A percentile compares a stretch with the other conserved stretches of the same genome.
These are phyloP conservation scores for Ceratorhiza oryzae-sativae DNA, from an alignment of 1,284 basidiomycete genomes.

Conservation along the genomic window DNA sequence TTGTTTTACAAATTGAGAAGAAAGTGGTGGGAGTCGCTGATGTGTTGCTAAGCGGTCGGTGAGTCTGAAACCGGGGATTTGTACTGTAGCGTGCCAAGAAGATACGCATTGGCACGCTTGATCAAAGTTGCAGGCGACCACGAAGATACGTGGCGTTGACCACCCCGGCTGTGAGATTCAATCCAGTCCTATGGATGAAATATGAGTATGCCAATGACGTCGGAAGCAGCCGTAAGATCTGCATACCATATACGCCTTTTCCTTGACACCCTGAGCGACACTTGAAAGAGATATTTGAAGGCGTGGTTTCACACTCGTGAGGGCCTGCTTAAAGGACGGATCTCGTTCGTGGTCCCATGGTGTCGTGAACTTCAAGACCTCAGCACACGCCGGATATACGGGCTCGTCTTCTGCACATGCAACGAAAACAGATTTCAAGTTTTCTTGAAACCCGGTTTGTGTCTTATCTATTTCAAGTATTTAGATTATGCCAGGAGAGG, in stretches of 20 bases:
- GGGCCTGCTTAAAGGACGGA: neutral
- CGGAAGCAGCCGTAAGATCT: neutral
- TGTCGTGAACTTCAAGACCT: neutral
- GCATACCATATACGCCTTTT: neutral
- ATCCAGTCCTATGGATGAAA: conserved; percentile 5
- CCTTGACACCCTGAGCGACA: neutral
- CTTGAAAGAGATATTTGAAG: neutral
- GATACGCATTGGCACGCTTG: neutral
- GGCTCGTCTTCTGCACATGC: neutral
- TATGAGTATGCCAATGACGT: too few species aligned
- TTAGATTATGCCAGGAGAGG: too few species aligned
- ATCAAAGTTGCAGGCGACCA: neutral
- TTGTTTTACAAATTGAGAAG: neutral
- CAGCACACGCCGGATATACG: neutral
- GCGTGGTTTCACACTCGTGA: neutral
- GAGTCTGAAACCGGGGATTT: neutral
- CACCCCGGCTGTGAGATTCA: neutral
- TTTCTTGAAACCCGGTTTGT: neutral
- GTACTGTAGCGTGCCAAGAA: neutral
- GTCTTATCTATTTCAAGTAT: neutral
- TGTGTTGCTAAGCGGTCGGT: neutral
- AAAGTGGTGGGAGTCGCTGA: neutral
- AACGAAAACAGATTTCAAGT: neutral
- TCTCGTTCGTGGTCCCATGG: neutral
- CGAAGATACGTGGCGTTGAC: neutral